A percentile compares a stretch with the other conserved stretches of the same genome.
Conservation (phyloP, 331 rosid genomes). For the Rosa hybrid region DNA sequence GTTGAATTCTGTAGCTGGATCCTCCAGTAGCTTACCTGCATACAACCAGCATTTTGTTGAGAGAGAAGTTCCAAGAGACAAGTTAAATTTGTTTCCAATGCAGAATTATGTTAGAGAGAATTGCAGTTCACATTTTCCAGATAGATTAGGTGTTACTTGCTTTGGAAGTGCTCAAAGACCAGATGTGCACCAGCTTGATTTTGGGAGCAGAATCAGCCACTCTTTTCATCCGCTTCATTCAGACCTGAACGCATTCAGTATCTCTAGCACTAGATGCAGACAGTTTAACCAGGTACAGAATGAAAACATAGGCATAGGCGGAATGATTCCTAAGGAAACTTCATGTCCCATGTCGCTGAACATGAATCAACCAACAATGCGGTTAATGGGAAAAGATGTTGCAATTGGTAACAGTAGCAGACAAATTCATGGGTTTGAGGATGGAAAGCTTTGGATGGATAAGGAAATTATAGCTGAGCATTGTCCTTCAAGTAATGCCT, state of each 20-base stretch:
- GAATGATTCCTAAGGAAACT: conserved; percentile 41
- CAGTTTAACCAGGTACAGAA: conserved; percentile 44
- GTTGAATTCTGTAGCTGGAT: conserved; percentile 36
- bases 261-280: conserved; percentile 42
- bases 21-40: conserved; percentile 46
- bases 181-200: conserved; percentile 43
- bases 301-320: conserved; percentile 35
- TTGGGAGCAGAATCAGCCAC: conserved; percentile 44
- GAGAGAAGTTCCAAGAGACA: conserved; percentile 48
- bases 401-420: conserved; percentile 76
- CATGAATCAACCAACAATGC: conserved; percentile 84
- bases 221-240: conserved; percentile 44
- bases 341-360: conserved; percentile 40
- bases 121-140: conserved; percentile 43
- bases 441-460: conserved; percentile 62
- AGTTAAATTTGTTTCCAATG: conserved; percentile 44
- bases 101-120: conserved; percentile 33
- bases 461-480: conserved; percentile 50
- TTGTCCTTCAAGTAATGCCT: conserved; percentile 40
- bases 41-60: conserved; percentile 45
- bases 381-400: conserved; percentile 99
- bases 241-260: conserved; percentile 36
- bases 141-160: conserved; percentile 56
- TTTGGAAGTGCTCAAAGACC: conserved; percentile 51
- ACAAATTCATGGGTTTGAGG: conserved; percentile 50